Base-by-base conservation (phyloP, 2,329 filamentous ascomycete species). In the Nemania sp. region DNA sequence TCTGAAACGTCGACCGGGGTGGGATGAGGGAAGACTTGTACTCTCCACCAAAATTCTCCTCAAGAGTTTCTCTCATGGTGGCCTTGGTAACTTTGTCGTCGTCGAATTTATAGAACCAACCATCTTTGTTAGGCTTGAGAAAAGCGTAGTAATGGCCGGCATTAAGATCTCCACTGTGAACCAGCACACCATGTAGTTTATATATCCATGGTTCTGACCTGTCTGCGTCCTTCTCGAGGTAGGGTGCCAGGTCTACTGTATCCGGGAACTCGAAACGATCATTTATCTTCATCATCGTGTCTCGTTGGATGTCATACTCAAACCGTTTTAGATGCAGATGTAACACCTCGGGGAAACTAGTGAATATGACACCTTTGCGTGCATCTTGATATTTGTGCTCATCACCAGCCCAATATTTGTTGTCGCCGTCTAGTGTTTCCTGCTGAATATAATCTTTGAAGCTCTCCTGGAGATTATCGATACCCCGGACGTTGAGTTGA, bases 261-360 rank as follows among this genome's bases (percentile, higher is more conserved):
- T 97, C 93, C 0, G 93, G 93, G 73, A 96, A 97, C 76, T 97
- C 93, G 82, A 96, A 95, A 65, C 93, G 90, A 75, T 97, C 93
- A 76, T 97, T 97, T 78, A 99, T 94, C 82, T 99, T 99, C 92
- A 97, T 98, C 93, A 98, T 98, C 71, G 93, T 94, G 77, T 98
- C 95, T 74, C 93, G 90, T 73, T 97, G 92, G 75, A 98, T 92
- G 80, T 99, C 96, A 81, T 99, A 99, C 79, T 99, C 94, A 80
- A 99, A 99, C 60, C 96, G 92, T 82, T 98, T 98, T 67, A 99
- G 87, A 79, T 99, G 96, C 49, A 99, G 85, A 79, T 99, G 95
- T 24, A 99, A 84, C 2, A 99, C 94, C 61, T 97, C 93, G 0
- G 96, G 96, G 77, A 98, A 98, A 75, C 90, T 93, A 78, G 94